These are phyloP conservation scores for Noccaea bulbosa DNA, from an alignment of 345 rosid species.

Conservation along the genomic window DNA sequence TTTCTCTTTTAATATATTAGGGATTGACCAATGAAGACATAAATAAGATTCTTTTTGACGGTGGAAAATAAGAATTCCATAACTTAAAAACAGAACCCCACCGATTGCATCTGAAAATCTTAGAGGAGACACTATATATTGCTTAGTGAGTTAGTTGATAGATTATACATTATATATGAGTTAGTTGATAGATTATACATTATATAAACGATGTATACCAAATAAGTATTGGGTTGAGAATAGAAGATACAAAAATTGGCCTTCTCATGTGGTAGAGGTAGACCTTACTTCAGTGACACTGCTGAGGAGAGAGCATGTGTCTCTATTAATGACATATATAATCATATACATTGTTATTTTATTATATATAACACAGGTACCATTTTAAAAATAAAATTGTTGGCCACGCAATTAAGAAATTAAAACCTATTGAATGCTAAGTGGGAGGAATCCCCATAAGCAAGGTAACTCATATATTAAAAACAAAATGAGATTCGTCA, in stretches of 20 bases:
- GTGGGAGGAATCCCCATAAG: constrained; percentile 36
- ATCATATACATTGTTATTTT: not conserved
- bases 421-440: constrained; percentile 39
- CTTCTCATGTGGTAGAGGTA: constrained; percentile 43
- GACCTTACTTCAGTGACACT: constrained; percentile 45
- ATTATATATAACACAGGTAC: constrained; percentile 1
- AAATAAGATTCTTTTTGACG: constrained; percentile 6
- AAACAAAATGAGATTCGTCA: not conserved
- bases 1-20: no score
- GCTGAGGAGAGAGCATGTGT: constrained; percentile 38
- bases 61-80: not conserved
- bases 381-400: not conserved
- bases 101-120: constrained; percentile 40
- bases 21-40: constrained; percentile 34
- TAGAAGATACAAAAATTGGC: constrained; percentile 9
- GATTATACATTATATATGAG: not conserved
- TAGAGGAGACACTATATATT: constrained; percentile 15
- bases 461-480: constrained; percentile 32
- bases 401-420: constrained; percentile 30
- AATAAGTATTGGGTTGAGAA: constrained; percentile 10
- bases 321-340: constrained; percentile 37
- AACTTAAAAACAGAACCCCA: constrained; percentile 23
- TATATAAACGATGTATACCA: constrained; percentile 7
- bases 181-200: not conserved
- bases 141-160: not conserved